A percentile compares a stretch with the other conserved stretches of the same genome.
These are phyloP conservation scores for Porodaedalea pini DNA, from an alignment of 1,284 basidiomycete species.

Conservation along the genomic window DNA sequence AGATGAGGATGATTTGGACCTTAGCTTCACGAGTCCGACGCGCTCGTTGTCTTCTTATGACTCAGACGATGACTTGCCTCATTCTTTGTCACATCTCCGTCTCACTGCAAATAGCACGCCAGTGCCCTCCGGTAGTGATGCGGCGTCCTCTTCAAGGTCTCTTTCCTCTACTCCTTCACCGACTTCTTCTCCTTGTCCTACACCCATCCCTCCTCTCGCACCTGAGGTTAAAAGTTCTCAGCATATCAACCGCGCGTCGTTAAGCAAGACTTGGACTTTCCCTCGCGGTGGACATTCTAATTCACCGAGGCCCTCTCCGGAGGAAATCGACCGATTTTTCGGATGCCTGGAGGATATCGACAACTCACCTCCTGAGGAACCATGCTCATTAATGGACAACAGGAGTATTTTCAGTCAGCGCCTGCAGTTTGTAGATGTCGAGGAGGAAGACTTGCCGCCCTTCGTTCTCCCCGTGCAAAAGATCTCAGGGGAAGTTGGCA, in stretches of 20 bases:
- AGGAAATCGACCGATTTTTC: constrained; percentile 67
- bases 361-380: constrained; percentile 33
- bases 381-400: constrained; percentile 1
- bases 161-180: constrained; percentile 29
- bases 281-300: constrained; percentile 38
- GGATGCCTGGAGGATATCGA: constrained; percentile 63
- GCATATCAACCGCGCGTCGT: constrained; percentile 42
- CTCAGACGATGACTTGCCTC: constrained; percentile 40
- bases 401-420: constrained; percentile 18
- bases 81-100: constrained; percentile 34
- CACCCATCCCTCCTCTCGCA: constrained; percentile 28
- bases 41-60: constrained; percentile 54
- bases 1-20: constrained; percentile 63
- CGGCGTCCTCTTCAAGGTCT: constrained; percentile 25
- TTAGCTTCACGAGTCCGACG: constrained; percentile 44
- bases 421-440: constrained; percentile 10
- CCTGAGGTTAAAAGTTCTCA: constrained; percentile 22
- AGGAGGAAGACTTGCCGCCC: constrained; percentile 26
- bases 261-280: constrained; percentile 71
- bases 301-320: constrained; percentile 29
- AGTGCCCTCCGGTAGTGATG: constrained; percentile 14
- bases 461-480: constrained; percentile 50
- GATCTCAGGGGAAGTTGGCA: constrained; percentile 28
- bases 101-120: constrained; percentile 15
- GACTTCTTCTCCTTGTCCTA: constrained; percentile 29